These are phyloP conservation scores for Hypoxylon sp. DNA, from an alignment of 2,329 filamentous ascomycete genomes.

Conservation along the genomic window DNA sequence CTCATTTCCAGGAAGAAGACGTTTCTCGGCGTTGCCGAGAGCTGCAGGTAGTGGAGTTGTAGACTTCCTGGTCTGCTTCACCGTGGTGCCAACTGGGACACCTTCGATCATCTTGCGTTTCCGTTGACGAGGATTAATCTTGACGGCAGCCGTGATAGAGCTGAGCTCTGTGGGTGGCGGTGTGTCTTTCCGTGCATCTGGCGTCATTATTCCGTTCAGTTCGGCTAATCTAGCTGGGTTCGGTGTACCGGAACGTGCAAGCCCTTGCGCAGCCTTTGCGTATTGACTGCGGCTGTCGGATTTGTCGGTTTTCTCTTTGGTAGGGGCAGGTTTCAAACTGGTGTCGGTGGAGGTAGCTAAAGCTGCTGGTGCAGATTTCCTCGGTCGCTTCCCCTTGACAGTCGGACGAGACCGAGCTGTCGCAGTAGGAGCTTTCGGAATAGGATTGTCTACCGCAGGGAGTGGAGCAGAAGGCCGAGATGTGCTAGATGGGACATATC, in stretches of 20 bases:
- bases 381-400: slow-evolving; percentile 46
- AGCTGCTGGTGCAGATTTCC: slow-evolving; percentile 53
- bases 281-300: slow-evolving; percentile 38
- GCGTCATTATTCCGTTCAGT: slow-evolving; percentile 13
- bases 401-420: slow-evolving; percentile 21
- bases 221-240: slow-evolving; percentile 29
- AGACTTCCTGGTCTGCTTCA: slow-evolving; percentile 5
- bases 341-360: slow-evolving; percentile 29
- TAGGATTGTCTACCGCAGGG: too few relatives aligned
- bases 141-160: slow-evolving; percentile 63
- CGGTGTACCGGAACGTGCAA: slow-evolving; percentile 38
- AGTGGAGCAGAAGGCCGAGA: slow-evolving; percentile 44
- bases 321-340: not conserved
- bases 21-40: not conserved
- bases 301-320: slow-evolving; percentile 13
- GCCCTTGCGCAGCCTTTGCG: slow-evolving; percentile 37
- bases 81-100: slow-evolving; percentile 21
- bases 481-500: slow-evolving; percentile 47
- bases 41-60: slow-evolving; percentile 12
- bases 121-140: slow-evolving; percentile 56
- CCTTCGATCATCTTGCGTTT: slow-evolving; percentile 52
- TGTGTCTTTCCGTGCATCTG: slow-evolving; percentile 20
- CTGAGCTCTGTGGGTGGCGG: slow-evolving; percentile 34
- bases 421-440: slow-evolving; percentile 25
- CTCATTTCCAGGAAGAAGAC: not conserved